These are phyloP conservation scores for Schwanniomyces sp. DNA, from an alignment of 805 yeast genomes.

Conservation along the genomic window DNA sequence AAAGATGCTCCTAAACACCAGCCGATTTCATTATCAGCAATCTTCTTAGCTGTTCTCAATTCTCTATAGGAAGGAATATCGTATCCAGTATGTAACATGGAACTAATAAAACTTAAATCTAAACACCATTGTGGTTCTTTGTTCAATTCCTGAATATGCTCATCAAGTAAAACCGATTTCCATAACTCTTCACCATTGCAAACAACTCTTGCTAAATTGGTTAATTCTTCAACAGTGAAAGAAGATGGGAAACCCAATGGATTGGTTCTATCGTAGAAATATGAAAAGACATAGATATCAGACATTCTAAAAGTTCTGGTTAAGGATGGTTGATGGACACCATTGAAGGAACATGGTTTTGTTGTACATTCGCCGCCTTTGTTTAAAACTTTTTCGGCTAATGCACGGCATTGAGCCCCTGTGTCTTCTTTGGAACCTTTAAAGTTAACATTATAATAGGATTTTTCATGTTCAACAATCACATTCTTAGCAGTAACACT, in stretches of 20 bases:
- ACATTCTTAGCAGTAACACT: slow-evolving; percentile 60
- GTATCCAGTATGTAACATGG: slow-evolving; percentile 93
- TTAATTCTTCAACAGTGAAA: slow-evolving; percentile 81
- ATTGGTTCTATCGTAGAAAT: slow-evolving; percentile 89
- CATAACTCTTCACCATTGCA: slow-evolving; percentile 82
- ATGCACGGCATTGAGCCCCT: slow-evolving; percentile 80
- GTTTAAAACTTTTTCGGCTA: slow-evolving; percentile 80
- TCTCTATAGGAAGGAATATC: slow-evolving; percentile 90
- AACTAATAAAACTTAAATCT: slow-evolving; percentile 86
- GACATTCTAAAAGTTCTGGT: slow-evolving; percentile 70
- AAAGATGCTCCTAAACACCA: slow-evolving; percentile 99
- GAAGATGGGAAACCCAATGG: slow-evolving; percentile 94
- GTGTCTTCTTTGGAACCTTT: slow-evolving; percentile 53
- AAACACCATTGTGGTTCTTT: slow-evolving; percentile 93
- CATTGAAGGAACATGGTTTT: slow-evolving; percentile 93
- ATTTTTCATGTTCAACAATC: slow-evolving; percentile 51
- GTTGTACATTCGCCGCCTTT: slow-evolving; percentile 75
- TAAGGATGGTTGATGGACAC: slow-evolving; percentile 94
- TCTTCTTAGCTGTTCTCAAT: slow-evolving; percentile 87
- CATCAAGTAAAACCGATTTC: slow-evolving; percentile 67
- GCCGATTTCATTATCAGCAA: slow-evolving; percentile 87
- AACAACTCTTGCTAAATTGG: slow-evolving; percentile 77
- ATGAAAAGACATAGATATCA: slow-evolving; percentile 89
- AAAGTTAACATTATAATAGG: slow-evolving; percentile 55
- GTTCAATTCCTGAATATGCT: slow-evolving; percentile 62